Evolutionary conservation across 2,329 filamentous ascomycete species (phyloP), one percentile per base, ranked within the genome.

Genomic region (Thermoascus crustaceus): DNA sequence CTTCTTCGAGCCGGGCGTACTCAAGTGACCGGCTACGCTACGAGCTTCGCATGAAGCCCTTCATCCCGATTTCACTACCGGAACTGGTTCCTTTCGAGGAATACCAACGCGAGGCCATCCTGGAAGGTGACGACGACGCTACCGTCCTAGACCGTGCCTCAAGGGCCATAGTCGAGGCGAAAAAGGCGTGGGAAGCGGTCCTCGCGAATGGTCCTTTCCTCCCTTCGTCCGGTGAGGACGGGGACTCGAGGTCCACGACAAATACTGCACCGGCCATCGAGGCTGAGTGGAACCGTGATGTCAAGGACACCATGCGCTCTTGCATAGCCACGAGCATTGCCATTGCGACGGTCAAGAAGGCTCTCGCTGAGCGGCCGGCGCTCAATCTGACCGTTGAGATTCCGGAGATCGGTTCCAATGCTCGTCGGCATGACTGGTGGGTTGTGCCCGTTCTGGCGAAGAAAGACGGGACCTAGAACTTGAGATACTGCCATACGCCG

Each of bases 1-100:
- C 41, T 46, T 86, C 47, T 61, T 67, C 33, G 38, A 35, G 48
- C 7, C 48, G 59, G 18, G 78, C 81, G 0, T 93, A 87, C 54
- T 76, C 78, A 38, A 75, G 73, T 10, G 74, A 82, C 38, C 61
- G 69, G 20, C 64, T 87, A 4, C 78, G 85, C 8, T 88, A 91
- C 56, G 82, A 91, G 46, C 64, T 93, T 7, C 82, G 88, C 39
- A 91, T 94, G 85, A 84, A 82, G 50, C 85, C 86, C 0, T 94
- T 93, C 51, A 67, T 80, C 1, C 57, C 66, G 5, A 73, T 94
- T 37, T 72, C 74, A 7, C 68, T 85, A 2, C 83, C 85, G 0
- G 73, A 77, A 40, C 67, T 85, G 8, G 78, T 83, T 0, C 63
- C 73, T 0, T 82, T 75, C 42, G 73, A 76, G 5, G 73, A 78